Evolutionary conservation across 257 asterid genomes (phyloP), one percentile per base, ranked within the genome.

Genomic region (Capsicum baccatum): DNA sequence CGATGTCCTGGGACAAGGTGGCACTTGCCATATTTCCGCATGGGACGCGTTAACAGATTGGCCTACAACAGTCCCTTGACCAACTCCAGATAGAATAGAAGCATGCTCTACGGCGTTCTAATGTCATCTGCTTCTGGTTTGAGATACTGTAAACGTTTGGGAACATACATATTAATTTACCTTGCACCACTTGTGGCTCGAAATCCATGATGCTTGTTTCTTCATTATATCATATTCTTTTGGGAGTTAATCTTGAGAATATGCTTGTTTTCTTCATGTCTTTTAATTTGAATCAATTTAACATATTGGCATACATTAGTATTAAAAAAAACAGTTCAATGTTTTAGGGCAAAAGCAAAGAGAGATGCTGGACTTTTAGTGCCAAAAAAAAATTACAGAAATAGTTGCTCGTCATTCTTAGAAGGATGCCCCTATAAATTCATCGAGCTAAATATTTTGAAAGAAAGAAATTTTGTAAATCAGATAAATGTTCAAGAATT

Each of bases 171-270:
- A n/a, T 26, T 26, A 64, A 64, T 39, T 39, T 39, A 39, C 33
- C 39, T 26, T 42, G 39, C 78, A 15, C 33, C 55, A 42, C 79
- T n/a, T 69, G 33, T 69, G 79, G 35, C 16, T 69, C 79, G 33
- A 69, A 16, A 42, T 15, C 79, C 16, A 69, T 9, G 56, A 69
- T 39, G 16, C 54, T 69, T 44, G 14, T 69, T 69, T 69, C 50
- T 37, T 37, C 76, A 37, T 68, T 68, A 68, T 68, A 15, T 37
- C 37, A 68, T 68, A 14, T 37, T 67, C 78, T 8, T 19, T 69
- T 69, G 79, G 55, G 13, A 69, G 33, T 69, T 69, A 16, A 52
- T 68, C 78, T 69, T 39, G 54, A 69, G 55, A 69, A 69, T 44
- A 42, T 37, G 79, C 15, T 42, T 16, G 79, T 42, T 42, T 42